Base-by-base conservation (phyloP, 164 flowering plant species). In the Umbellularia californica region DNA sequence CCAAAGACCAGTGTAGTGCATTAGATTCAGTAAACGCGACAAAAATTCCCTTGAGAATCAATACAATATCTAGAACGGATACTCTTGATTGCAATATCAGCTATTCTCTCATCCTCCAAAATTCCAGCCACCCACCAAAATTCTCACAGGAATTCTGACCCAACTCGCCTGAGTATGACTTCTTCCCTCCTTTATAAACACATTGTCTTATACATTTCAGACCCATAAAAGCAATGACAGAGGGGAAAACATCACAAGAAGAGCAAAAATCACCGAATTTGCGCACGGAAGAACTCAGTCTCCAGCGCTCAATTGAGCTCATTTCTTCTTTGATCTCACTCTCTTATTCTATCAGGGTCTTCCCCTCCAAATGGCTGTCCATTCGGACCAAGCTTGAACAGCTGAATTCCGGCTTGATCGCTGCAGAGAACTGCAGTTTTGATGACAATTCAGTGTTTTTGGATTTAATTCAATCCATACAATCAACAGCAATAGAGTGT, bases 331-430 rank as follows among this genome's bases (percentile, higher is more conserved):
- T 95, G 66, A 85, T 89, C 51, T 77, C 92, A 3, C 76, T 86
- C 11, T 83, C 98, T 28, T 82, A 86, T 58, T 85, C 89, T 1
- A 80, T 84, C 76, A 90, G 81, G 75, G 88, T 85, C 22, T 95
- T 95, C 70, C 5, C 89, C 1, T 87, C 74, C 5, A 95, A 89
- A 87, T 95, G 99, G 99, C 84, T 89, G 51, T 24, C 77, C 64
- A 85, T 93, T 13, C 77, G 97, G 28, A 77, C 24, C 78, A 92
- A 86, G 89, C 90, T 95, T 15, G 90, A 91, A 24, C 94, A 90
- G 80, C 85, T 95, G 33, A 80, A 81, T 73, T 80, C 95, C 17
- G 82, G 85, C 25, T 76, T 95, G 11, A 65, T 72, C 24, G 85
- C 91, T 5, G 82, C 87, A 0, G 87, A 84, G 58, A 83, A 83